phyloP scores from a whole-genome alignment of 192 early-diverging fungal genomes.

The Oehlia diaphana region DNA sequence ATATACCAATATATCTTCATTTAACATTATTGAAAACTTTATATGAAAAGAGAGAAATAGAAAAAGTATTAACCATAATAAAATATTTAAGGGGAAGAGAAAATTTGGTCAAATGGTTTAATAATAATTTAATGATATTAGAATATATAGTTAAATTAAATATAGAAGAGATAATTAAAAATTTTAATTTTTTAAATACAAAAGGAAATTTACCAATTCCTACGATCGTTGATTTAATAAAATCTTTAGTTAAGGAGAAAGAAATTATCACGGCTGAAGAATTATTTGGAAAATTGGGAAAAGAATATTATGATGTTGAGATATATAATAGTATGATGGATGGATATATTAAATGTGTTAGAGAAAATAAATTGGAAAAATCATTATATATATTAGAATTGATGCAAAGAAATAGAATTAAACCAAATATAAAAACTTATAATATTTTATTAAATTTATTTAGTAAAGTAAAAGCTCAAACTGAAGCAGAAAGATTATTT shows the following conservation, averaged over 20 bases:
- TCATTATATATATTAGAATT: neutral
- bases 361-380: neutral
- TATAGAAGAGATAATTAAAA: neutral
- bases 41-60: neutral
- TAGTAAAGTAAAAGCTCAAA: neutral
- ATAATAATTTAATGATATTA: neutral
- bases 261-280: neutral
- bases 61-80: neutral
- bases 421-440: constrained; percentile 14
- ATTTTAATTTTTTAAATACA: neutral
- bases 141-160: neutral
- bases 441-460: constrained; percentile 16
- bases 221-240: neutral
- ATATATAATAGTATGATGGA: constrained; percentile 19
- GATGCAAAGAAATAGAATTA: constrained; percentile 7
- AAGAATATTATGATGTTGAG: neutral
- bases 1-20: neutral
- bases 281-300: neutral
- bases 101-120: neutral
- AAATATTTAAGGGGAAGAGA: neutral
- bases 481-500: neutral
- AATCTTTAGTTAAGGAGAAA: neutral
- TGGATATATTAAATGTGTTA: constrained; percentile 6
- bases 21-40: neutral
- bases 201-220: neutral